Evolutionary conservation across 2,329 filamentous ascomycete species (phyloP).

Genomic region (Tolypocladium tropicale): DNA sequence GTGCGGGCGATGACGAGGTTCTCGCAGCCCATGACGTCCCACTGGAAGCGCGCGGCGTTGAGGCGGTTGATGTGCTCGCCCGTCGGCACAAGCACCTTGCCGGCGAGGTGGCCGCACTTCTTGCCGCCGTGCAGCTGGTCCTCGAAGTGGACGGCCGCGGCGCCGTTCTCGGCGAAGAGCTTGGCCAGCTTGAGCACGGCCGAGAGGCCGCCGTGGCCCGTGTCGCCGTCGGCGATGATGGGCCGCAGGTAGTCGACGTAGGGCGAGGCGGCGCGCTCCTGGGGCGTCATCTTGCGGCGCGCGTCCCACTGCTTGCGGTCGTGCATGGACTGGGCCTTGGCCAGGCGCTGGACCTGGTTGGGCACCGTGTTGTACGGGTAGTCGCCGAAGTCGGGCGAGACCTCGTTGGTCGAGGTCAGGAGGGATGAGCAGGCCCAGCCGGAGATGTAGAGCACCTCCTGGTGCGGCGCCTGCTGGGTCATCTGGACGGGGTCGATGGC

Average conservation of each 20-base stretch:
- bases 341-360: conserved; percentile 90
- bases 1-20: conserved; percentile 92
- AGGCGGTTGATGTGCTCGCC: conserved; percentile 96
- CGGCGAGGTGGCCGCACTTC: conserved; percentile 94
- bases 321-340: conserved; percentile 95
- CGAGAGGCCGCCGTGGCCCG: conserved; percentile 84
- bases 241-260: conserved; percentile 90
- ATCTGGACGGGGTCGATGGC: conserved; percentile 99
- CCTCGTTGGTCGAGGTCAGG: conserved; percentile 89
- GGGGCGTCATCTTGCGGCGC: conserved; percentile 64
- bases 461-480: conserved; percentile 94
- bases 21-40: conserved; percentile 95
- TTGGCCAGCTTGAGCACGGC: conserved; percentile 94
- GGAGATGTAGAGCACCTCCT: conserved; percentile 91
- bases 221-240: conserved; percentile 94
- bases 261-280: conserved; percentile 63
- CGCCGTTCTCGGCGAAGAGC: conserved; percentile 93
- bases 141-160: conserved; percentile 93
- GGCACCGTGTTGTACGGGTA: conserved; percentile 99
- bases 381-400: conserved; percentile 94
- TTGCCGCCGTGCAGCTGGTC: conserved; percentile 97
- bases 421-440: conserved; percentile 97
- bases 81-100: conserved; percentile 88
- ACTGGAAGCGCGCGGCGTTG: conserved; percentile 86
- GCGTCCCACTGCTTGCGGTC: conserved; percentile 92